Conservation (phyloP, 75 land plant genomes). For the Sequoiadendron giganteum region DNA sequence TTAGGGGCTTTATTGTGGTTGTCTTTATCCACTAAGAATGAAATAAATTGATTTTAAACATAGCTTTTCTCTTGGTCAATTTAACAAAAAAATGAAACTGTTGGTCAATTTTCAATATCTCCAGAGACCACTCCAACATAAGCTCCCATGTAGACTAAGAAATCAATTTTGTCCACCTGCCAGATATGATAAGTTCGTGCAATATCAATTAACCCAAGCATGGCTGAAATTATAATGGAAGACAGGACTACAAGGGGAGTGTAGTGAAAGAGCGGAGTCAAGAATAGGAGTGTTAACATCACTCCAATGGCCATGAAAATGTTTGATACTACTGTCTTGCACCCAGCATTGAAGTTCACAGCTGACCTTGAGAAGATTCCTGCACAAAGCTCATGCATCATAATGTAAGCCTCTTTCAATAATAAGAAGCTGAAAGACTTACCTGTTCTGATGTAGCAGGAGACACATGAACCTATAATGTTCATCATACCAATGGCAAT, state of each 20-base stretch:
- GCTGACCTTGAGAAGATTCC: slow-evolving; percentile 84
- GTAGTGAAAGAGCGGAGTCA: slow-evolving; percentile 81
- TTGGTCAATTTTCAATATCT: slow-evolving; percentile 52
- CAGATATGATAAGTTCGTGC: slow-evolving; percentile 57
- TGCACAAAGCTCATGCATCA: slow-evolving; percentile 10
- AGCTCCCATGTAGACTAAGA: slow-evolving; percentile 65
- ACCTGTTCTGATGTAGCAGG: slow-evolving; percentile 93
- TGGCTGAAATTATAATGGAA: slow-evolving; percentile 68
- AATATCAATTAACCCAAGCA: slow-evolving; percentile 72
- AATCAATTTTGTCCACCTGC: slow-evolving; percentile 79
- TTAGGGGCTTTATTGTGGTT: no score
- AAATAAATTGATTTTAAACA: no score
- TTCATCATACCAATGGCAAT: slow-evolving; percentile 87
- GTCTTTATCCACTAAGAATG: no score
- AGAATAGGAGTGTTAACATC: slow-evolving; percentile 65
- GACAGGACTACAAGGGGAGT: slow-evolving; percentile 77
- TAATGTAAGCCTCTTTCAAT: not conserved
- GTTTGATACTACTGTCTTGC: slow-evolving; percentile 79
- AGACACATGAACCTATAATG: slow-evolving; percentile 72
- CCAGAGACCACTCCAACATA: slow-evolving; percentile 77
- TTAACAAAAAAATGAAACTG: no score
- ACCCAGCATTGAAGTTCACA: slow-evolving; percentile 88
- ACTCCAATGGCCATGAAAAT: slow-evolving; percentile 78
- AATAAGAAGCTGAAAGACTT: not conserved
- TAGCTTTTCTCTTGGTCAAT: no score